phyloP scores from a whole-genome alignment of 2,329 filamentous ascomycete species.

The Beauveria sp. region DNA sequence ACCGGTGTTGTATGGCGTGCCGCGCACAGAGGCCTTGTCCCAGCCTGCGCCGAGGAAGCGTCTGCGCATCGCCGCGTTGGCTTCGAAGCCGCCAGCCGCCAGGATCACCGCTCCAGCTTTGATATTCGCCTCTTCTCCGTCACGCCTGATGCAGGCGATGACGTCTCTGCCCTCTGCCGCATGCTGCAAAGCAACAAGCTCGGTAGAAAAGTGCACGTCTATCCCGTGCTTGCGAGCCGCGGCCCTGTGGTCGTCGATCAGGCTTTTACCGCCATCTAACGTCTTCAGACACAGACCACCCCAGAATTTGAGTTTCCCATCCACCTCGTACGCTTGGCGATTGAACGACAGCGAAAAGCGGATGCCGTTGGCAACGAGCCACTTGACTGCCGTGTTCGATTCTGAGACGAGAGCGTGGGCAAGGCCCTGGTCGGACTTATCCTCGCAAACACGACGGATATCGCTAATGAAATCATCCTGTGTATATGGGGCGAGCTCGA shows the following conservation, averaged over 20 bases:
- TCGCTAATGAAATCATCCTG: slow-evolving; percentile 46
- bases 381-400: slow-evolving; percentile 43
- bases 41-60: slow-evolving; percentile 50
- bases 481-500: slow-evolving; percentile 53
- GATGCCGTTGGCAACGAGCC: slow-evolving; percentile 47
- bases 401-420: slow-evolving; percentile 45
- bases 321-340: slow-evolving; percentile 57
- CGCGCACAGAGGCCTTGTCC: slow-evolving; percentile 55
- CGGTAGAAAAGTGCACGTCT: slow-evolving; percentile 37
- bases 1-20: slow-evolving; percentile 58
- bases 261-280: slow-evolving; percentile 50
- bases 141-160: slow-evolving; percentile 25
- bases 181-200: slow-evolving; percentile 32
- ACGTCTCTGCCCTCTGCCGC: slow-evolving; percentile 21
- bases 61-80: slow-evolving; percentile 47
- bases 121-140: slow-evolving; percentile 22
- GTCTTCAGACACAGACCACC: slow-evolving; percentile 56
- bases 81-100: slow-evolving; percentile 57
- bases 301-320: slow-evolving; percentile 57
- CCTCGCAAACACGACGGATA: slow-evolving; percentile 47
- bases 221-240: slow-evolving; percentile 37
- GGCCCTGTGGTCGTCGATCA: slow-evolving; percentile 41
- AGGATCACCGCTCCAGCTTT: slow-evolving; percentile 38
- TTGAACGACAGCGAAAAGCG: slow-evolving; percentile 56
- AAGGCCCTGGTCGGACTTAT: slow-evolving; percentile 43